These are phyloP conservation scores for Aureobasidium sp. DNA, from an alignment of 2,329 filamentous ascomycete species.

Conservation along the genomic window DNA sequence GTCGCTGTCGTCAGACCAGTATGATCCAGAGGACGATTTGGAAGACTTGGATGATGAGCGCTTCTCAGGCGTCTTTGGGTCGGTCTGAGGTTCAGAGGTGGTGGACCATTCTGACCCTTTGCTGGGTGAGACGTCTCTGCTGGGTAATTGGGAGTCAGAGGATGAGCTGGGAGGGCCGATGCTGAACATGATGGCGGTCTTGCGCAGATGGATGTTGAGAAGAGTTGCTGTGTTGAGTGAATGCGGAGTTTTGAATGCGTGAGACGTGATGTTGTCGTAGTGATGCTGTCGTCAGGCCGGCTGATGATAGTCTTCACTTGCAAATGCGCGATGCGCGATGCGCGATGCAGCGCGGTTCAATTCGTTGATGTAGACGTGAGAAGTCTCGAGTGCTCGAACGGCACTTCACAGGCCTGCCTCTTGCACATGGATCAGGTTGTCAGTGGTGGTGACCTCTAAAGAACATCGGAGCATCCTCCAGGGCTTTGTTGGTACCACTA, in stretches of 20 bases:
- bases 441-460: neutral
- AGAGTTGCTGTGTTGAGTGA: neutral
- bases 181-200: neutral
- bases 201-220: neutral
- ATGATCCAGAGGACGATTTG: neutral
- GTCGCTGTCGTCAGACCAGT: neutral
- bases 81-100: neutral
- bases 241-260: neutral
- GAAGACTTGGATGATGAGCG: neutral
- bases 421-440: neutral
- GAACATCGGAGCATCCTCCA: neutral
- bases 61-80: neutral
- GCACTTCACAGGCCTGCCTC: neutral
- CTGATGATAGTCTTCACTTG: neutral
- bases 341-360: neutral
- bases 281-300: neutral
- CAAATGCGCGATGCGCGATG: neutral
- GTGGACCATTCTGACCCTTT: neutral
- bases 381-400: neutral
- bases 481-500: neutral
- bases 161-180: neutral
- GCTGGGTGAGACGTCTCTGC: neutral
- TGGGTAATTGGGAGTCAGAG: neutral
- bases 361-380: neutral
- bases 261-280: neutral